A percentile compares a stretch with the other conserved stretches of the same genome.
Conservation (phyloP, 202 grass and related monocot species). For the Schoenoplectus tabernaemontani region DNA sequence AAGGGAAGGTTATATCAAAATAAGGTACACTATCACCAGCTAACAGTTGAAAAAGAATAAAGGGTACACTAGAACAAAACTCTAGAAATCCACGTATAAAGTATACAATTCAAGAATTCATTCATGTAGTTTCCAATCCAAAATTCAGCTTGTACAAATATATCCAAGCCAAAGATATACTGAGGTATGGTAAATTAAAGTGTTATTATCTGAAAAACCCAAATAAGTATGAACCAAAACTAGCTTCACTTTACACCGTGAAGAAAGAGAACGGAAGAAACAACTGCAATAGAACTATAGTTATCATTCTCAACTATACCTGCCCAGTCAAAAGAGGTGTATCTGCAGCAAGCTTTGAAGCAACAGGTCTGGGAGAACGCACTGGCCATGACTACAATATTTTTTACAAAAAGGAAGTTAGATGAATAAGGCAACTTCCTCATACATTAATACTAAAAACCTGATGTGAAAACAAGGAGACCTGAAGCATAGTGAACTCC, state of each 20-base stretch:
- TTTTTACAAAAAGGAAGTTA: not conserved
- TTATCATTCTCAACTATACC: constrained; percentile 30
- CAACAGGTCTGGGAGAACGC: constrained; percentile 85
- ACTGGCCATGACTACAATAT: constrained; percentile 61
- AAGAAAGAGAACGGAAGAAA: not conserved
- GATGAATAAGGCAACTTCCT: constrained; percentile 12
- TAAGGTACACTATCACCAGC: not conserved
- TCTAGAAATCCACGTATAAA: not conserved
- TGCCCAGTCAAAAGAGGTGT: constrained; percentile 87
- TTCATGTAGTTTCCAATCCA: not conserved
- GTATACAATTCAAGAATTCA: not conserved
- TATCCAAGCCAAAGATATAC: not conserved
- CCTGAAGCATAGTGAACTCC: constrained; percentile 83
- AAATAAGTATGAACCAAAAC: not conserved
- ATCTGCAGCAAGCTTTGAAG: constrained; percentile 70
- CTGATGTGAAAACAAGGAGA: constrained; percentile 3
- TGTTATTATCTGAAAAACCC: not conserved
- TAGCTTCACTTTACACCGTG: not conserved
- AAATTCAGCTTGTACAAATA: not conserved
- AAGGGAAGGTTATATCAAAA: constrained; percentile 7
- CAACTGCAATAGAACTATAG: not conserved
- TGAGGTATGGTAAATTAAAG: not conserved
- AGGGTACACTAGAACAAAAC: not conserved
- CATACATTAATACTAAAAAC: not conserved
- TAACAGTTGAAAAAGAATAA: not conserved